phyloP scores from a whole-genome alignment of 2,329 filamentous ascomycete genomes.

The Colletotrichum sp. region DNA sequence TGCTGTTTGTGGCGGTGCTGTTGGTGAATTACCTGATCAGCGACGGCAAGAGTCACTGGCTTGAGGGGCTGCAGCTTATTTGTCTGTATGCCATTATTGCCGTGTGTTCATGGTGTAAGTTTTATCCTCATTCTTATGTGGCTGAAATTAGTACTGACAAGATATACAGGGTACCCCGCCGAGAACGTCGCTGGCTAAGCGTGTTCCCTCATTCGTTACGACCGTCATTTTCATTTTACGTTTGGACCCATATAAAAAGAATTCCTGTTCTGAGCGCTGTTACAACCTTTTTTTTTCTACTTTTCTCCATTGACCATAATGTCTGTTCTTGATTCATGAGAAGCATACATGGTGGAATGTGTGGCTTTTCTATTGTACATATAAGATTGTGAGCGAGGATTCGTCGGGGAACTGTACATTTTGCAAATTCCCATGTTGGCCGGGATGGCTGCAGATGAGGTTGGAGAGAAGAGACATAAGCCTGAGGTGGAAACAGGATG shows the following conservation, averaged over 20 bases:
- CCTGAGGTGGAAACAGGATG: background rate
- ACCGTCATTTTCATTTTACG: background rate
- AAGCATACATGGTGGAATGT: background rate
- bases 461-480: background rate
- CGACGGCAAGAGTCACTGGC: conserved; percentile 83
- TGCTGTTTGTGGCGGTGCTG: conserved; percentile 82
- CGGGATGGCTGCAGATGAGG: background rate
- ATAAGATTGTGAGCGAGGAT: background rate
- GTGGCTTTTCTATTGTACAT: background rate
- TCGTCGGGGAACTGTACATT: background rate
- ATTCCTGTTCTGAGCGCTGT: background rate
- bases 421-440: background rate
- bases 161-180: conserved; percentile 1
- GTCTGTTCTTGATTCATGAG: background rate
- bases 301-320: conserved; percentile 6
- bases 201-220: background rate
- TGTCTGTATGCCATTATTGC: conserved; percentile 84
- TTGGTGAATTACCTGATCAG: conserved; percentile 86
- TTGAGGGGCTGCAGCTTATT: conserved; percentile 78
- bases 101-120: conserved; percentile 67
- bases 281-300: background rate
- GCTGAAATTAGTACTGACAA: rapidly evolving
- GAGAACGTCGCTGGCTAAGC: conserved; percentile 12
- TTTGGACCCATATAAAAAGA: background rate
- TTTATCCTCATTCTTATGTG: rapidly evolving